A percentile compares a stretch with the other conserved stretches of the same genome.
phyloP scores from a whole-genome alignment of 768 basidiomycete genomes.

The Lactarius hengduanensis region DNA sequence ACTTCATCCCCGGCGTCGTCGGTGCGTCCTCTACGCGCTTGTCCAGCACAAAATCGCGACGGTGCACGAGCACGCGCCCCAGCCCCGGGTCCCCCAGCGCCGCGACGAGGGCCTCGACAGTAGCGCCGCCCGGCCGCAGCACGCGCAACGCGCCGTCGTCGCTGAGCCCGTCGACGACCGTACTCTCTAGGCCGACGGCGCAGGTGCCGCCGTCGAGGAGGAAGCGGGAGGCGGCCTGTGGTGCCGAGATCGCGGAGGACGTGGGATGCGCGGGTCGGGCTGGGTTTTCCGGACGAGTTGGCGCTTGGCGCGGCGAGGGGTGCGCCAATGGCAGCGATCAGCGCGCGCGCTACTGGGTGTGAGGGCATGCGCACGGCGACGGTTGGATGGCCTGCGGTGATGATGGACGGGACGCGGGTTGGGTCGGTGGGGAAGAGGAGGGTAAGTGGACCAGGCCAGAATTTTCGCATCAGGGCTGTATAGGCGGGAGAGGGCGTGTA shows the following conservation, averaged over 20 bases:
- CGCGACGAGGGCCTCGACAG: slow-evolving; percentile 78
- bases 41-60: slow-evolving; percentile 67
- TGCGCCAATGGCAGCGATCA: slow-evolving; percentile 69
- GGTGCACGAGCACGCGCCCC: slow-evolving; percentile 65
- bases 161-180: slow-evolving; percentile 87
- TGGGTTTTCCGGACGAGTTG: slow-evolving; percentile 91
- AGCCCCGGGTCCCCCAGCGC: slow-evolving; percentile 43
- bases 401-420: slow-evolving; percentile 60
- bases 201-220: slow-evolving; percentile 94
- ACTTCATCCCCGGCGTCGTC: slow-evolving; percentile 99
- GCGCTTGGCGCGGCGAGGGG: slow-evolving; percentile 95
- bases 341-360: slow-evolving; percentile 87
- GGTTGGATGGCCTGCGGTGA: slow-evolving; percentile 76
- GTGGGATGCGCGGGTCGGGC: slow-evolving; percentile 87
- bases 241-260: slow-evolving; percentile 76
- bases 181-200: slow-evolving; percentile 90
- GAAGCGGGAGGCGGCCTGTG: slow-evolving; percentile 57
- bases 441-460: slow-evolving; percentile 96
- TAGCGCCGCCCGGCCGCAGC: slow-evolving; percentile 88
- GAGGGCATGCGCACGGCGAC: slow-evolving; percentile 94
- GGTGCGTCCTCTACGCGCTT: slow-evolving; percentile 71
- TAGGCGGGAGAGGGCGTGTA: slow-evolving; percentile 68
- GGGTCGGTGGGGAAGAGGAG: slow-evolving; percentile 81
- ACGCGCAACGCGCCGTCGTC: slow-evolving; percentile 75
- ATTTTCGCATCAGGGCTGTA: slow-evolving; percentile 67